Percentiles rank a stretch among this genome's conserved stretches.
These are phyloP conservation scores for Phytophthora sp. DNA, from an alignment of 352 stramenopile species.

Conservation along the genomic window DNA sequence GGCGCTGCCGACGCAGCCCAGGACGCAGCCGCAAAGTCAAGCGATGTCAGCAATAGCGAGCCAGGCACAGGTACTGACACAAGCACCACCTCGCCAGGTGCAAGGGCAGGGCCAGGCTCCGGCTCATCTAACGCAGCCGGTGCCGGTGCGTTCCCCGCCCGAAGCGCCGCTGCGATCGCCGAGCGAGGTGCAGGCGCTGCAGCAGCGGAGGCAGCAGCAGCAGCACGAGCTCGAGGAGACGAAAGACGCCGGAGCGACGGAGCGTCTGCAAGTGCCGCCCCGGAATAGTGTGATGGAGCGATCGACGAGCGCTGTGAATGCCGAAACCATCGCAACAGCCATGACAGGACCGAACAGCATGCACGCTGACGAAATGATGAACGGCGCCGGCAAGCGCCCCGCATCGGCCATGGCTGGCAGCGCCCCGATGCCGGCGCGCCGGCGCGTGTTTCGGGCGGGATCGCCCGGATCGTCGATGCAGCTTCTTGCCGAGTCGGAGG, in stretches of 20 bases:
- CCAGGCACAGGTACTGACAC: constrained; percentile 6
- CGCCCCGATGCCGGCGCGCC: constrained; percentile 9
- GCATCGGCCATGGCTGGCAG: background rate
- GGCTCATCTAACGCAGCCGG: background rate
- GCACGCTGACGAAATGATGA: background rate
- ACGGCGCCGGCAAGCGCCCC: constrained; percentile 13
- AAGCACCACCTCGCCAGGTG: constrained; percentile 4
- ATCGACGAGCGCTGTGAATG: background rate
- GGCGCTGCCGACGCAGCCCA: background rate
- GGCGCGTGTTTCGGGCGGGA: constrained; percentile 23
- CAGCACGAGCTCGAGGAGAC: constrained; percentile 19
- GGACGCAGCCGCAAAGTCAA: constrained; percentile 1
- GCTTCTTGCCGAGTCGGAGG: constrained; percentile 23
- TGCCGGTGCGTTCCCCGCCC: background rate
- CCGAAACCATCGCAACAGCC: background rate
- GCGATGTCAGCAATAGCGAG: background rate
- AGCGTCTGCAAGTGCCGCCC: constrained; percentile 2
- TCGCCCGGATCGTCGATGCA: constrained; percentile 28
- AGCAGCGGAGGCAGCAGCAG: constrained; percentile 13
- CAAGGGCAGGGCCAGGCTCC: constrained; percentile 9
- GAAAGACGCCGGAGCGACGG: constrained; percentile 15
- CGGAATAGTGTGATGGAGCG: constrained; percentile 11
- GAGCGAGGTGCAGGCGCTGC: constrained; percentile 6
- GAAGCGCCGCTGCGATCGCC: constrained; percentile 2
- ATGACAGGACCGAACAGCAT: background rate